Percentiles rank a stretch among this genome's conserved stretches.
Evolutionary conservation across 208 protist species (phyloP).

Genomic region (Crithidia bombi): DNA sequence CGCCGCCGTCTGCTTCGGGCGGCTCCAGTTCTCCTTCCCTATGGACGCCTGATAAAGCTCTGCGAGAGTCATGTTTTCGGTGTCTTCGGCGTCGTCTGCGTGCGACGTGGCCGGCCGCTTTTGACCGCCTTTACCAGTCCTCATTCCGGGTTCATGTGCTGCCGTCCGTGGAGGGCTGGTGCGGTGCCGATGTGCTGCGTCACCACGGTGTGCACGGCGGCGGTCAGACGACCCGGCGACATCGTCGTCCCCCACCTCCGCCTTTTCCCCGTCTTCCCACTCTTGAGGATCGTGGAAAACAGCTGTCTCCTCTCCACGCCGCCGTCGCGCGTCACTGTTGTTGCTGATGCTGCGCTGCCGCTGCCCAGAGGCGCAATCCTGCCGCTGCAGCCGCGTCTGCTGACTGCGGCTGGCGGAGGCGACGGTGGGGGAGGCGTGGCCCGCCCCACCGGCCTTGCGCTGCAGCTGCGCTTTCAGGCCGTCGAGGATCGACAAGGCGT

Average conservation of each 20-base stretch:
- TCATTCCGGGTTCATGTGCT: neutral
- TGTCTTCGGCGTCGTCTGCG: constrained; percentile 8
- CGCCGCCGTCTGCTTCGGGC: constrained; percentile 10
- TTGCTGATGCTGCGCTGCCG: constrained; percentile 14
- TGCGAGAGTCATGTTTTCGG: constrained; percentile 30
- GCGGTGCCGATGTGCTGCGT: neutral
- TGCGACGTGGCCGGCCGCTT: constrained; percentile 9
- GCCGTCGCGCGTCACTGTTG: neutral
- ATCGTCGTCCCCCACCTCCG: neutral
- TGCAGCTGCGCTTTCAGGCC: constrained; percentile 55
- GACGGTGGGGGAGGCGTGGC: constrained; percentile 20
- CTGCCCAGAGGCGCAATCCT: constrained; percentile 12
- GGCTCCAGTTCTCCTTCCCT: constrained; percentile 32
- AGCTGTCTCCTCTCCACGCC: constrained; percentile 20
- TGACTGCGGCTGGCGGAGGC: constrained; percentile 27
- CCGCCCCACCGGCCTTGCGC: constrained; percentile 7
- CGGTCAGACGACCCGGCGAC: neutral
- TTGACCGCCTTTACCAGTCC: too few relatives aligned
- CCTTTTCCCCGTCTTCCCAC: neutral
- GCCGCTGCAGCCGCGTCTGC: constrained; percentile 23
- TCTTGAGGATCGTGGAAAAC: constrained; percentile 19
- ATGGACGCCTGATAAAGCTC: constrained; percentile 29
- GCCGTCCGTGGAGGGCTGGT: neutral
- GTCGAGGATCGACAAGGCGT: constrained; percentile 72
- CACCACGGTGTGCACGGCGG: neutral